phyloP scores from a whole-genome alignment of 495 filamentous ascomycete genomes.

The Hyaloscypha hepaticicola region DNA sequence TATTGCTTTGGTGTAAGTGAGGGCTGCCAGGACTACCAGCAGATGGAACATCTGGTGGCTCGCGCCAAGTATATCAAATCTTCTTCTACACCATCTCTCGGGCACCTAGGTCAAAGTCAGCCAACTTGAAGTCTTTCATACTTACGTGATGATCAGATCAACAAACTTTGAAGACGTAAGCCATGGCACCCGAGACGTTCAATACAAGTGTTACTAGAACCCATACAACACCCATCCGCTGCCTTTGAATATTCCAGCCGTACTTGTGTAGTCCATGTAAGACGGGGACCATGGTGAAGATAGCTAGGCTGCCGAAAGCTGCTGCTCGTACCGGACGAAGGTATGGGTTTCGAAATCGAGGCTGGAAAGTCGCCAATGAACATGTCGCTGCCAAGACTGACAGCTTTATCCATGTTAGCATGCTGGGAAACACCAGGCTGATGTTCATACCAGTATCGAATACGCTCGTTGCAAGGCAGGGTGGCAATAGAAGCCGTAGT shows the following conservation, averaged over 20 bases:
- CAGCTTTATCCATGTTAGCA: slow-evolving; percentile 5
- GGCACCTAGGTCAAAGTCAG: slow-evolving; percentile 40
- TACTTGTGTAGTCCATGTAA: slow-evolving; percentile 41
- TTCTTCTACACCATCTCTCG: slow-evolving; percentile 43
- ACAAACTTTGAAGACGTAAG: slow-evolving; percentile 47
- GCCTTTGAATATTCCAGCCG: slow-evolving; percentile 39
- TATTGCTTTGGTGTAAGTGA: slow-evolving; percentile 45
- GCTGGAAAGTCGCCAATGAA: slow-evolving; percentile 38
- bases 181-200: slow-evolving; percentile 42
- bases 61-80: slow-evolving; percentile 49
- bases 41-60: slow-evolving; percentile 56
- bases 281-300: slow-evolving; percentile 44
- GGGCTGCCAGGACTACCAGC: slow-evolving; percentile 45
- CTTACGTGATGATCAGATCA: background rate
- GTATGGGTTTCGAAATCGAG: slow-evolving; percentile 38
- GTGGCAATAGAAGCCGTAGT: slow-evolving; percentile 49
- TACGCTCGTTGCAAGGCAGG: slow-evolving; percentile 36
- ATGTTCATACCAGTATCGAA: slow-evolving; percentile 29
- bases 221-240: slow-evolving; percentile 44
- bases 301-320: slow-evolving; percentile 46
- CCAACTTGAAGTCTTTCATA: background rate
- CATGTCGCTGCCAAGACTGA: slow-evolving; percentile 36
- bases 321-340: slow-evolving; percentile 38
- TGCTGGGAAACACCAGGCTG: slow-evolving; percentile 16
- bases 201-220: slow-evolving; percentile 39